Evolutionary conservation across 1,284 basidiomycete genomes (phyloP), one percentile per base, ranked within the genome.

Genomic region (Sutorius eximius): DNA sequence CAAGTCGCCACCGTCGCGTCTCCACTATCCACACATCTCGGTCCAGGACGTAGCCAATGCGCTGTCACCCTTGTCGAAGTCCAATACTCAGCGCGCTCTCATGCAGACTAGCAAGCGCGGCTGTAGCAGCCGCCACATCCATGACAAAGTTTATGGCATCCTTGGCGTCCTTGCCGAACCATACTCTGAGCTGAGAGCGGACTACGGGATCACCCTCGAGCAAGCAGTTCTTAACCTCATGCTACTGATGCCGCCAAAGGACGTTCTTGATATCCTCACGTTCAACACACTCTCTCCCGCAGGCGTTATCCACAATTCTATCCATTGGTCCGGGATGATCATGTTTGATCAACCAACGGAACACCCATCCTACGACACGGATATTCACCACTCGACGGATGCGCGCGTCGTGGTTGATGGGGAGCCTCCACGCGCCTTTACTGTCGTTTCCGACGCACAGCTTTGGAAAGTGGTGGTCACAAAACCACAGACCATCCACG

Each of bases 281-380:
- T 59, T 29, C n/a, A 43, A 43, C 42, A 43, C 11, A 10, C 42
- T n/a, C 29, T 16, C 56, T 11, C 56, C 50, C 12, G 32, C 32
- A 15, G 24, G 37, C 40, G 12, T 29, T 12, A 20, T 37, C 22
- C 37, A 49, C 11, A 27, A 47, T 22, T 15, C 16, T 6, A 15
- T 41, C 38, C 45, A 29, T 30, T 59, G 56, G 56, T 59, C 57
- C 13, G 56, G 51, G 13, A 56, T 56, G 51, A 32, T 58, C n/a
- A 24, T 9, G n/a, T 18, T 59, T 18, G 42, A 49, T 15, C 2
- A 6, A 3, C 29, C 52, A 3, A 55, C 33, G 18, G 57, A 58
- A 18, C 56, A 56, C 45, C 57, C 56, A 13, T 55, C 57, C 22
- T 59, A 59, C 22, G 33, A 58, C 29, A 45, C 22, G 18, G 51